phyloP scores from a whole-genome alignment of 441 rosid species.

The Populus hybrid region DNA sequence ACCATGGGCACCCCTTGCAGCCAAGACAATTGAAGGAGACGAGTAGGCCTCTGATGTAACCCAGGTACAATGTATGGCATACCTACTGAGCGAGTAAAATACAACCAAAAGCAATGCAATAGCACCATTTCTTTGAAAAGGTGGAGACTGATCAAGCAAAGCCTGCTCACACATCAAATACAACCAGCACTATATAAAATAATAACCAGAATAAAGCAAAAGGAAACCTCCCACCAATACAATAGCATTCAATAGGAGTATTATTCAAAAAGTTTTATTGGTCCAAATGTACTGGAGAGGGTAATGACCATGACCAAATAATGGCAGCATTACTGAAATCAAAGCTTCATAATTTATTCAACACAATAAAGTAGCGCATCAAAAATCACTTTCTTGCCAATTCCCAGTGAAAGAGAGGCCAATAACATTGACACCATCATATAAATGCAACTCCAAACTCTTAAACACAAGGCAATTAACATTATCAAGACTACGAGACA shows the following conservation, averaged over 20 bases:
- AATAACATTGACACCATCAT: background rate
- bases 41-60: constrained; percentile 99
- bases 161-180: constrained; percentile 45
- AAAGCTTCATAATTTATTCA: background rate
- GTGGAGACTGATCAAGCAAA: constrained; percentile 90
- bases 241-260: background rate
- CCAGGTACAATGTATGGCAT: constrained; percentile 94
- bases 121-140: constrained; percentile 86
- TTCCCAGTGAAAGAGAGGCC: background rate
- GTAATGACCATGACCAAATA: background rate
- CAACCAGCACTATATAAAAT: constrained; percentile 8
- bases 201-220: background rate
- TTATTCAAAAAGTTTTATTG: background rate
- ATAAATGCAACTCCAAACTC: background rate
- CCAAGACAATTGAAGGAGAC: constrained; percentile 94
- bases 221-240: background rate
- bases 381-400: background rate
- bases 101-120: constrained; percentile 81
- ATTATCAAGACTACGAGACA: background rate
- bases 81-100: constrained; percentile 86
- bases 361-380: background rate
- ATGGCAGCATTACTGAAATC: background rate
- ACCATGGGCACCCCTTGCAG: constrained; percentile 99
- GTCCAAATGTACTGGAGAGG: background rate
- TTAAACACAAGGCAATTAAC: background rate